Evolutionary conservation across 208 protist genomes (phyloP), one percentile per base, ranked within the genome.

Genomic region (Trypanosoma rangeli): DNA sequence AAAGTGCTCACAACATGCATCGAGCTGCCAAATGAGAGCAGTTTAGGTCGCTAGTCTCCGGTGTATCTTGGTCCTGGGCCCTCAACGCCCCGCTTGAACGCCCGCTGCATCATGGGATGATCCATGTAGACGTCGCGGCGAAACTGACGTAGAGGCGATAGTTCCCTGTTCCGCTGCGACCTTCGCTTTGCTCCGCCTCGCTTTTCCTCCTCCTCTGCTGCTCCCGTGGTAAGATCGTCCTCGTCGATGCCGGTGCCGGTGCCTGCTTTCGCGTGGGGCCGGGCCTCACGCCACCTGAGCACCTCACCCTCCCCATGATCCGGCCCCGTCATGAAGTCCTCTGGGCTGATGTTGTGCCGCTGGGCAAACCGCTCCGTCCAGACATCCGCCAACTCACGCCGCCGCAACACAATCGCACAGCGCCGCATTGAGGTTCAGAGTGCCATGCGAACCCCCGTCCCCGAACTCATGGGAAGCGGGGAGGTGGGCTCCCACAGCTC

Each of bases 291-390:
- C 73, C 73, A 73, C 20, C 66, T 60, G 49, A 62, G 59, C 13
- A 68, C 62, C 22, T 60, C 56, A 10, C 64, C 61, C 24, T 33
- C n/a, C 28, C 15, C 56, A 42, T 52, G 10, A 37, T 63, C 50
- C 18, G 55, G 68, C 68, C 76, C 70, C 68, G 77, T 53, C 62
- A 78, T 75, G 56, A 93, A 93, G 77, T 90, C 86, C 13, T 79
- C 69, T 13, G 85, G 84, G 8, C n/a, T 67, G 78, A 74, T 85
- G 26, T 39, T 48, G 48, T 54, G 80, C 65, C 80, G 79, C 60
- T 86, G 76, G 1, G 85, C 76, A 63, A 93, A 93, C 39, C 90
- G 85, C 64, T 70, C 68, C 24, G 90, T 93, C 88, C 90, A 95
- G 50, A 70, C 33, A 22, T 94, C 85, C 15, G 85, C 85, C 48